Base-by-base conservation (phyloP, 176 grass and related monocot genomes). In the Lolium rigidum region DNA sequence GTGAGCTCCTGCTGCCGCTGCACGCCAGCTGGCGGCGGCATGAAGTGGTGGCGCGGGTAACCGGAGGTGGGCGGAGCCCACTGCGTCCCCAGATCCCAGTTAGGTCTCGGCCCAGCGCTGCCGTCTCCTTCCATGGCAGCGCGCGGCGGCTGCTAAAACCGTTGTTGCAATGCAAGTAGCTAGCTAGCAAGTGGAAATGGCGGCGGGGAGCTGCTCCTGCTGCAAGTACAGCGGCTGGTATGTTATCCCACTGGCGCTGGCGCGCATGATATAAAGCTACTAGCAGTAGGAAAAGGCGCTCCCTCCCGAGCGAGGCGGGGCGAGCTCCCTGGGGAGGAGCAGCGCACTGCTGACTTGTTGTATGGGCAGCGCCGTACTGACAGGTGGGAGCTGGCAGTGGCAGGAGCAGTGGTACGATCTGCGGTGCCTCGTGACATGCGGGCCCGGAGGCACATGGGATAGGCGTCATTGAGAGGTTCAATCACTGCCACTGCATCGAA, bases 391-490 rank as follows among this genome's bases (percentile, higher is more conserved):
- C 43, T 31, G 52, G 83, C 58, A 26, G 54, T 7, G 47, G 68
- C 16, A 17, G 68, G 68, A 17, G 77, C 41, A 44, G 41, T 44
- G 9, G 65, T 79, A 73, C 64, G 80, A 67, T 54, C 46, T 70
- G 38, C 21, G n/a, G 5, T 39, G 28, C 68, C 89, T 84, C 89
- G 89, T 84, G 86, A 88, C 20, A 46, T 1, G 80, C 69, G 70
- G 81, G 90, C 17, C 89, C 72, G 21, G 54, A 70, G 81, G 79
- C 84, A 86, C 87, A 81, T 87, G 90, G 87, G 38, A 5, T 7
- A 1, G 17, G 78, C 82, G 87, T 60, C 92, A 94, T 92, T 88
- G 92, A 92, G 6, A 69, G 60, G 92, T 94, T 92, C 84, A 89
- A 92, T 94, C 31, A 69, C 81, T 80, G 89, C 66, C 38, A 28